Evolutionary conservation across 495 filamentous ascomycete species (phyloP).

Genomic region (Pyrenula massariospora): DNA sequence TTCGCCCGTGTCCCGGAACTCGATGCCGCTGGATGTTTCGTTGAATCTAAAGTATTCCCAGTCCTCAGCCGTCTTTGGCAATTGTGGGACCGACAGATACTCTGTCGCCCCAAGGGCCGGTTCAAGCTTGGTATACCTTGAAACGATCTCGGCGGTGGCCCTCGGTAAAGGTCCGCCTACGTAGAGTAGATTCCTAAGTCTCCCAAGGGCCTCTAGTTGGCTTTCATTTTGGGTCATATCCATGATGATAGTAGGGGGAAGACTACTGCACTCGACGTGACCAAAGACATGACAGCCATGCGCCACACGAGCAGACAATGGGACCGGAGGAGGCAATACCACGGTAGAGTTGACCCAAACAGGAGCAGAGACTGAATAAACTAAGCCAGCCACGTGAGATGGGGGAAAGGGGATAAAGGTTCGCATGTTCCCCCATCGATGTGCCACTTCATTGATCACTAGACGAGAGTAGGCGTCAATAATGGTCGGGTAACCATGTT

Average conservation of each 20-base stretch:
- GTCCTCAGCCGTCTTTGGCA: slow-evolving; percentile 21
- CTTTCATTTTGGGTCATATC: slow-evolving; percentile 15
- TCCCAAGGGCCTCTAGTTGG: slow-evolving; percentile 2
- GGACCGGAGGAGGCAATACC: not conserved
- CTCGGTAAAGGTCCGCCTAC: slow-evolving; percentile 14
- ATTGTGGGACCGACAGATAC: slow-evolving; percentile 12
- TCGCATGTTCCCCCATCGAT: not conserved
- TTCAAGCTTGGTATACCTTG: slow-evolving; percentile 2
- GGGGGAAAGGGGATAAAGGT: not conserved
- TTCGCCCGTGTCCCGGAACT: slow-evolving; percentile 26
- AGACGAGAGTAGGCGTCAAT: slow-evolving; percentile 14
- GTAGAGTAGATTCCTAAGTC: slow-evolving; percentile 9
- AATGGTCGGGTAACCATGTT: slow-evolving; percentile 22
- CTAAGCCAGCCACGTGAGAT: not conserved
- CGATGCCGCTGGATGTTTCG: slow-evolving; percentile 25
- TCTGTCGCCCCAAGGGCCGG: slow-evolving; percentile 12
- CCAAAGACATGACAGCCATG: not conserved
- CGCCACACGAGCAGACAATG: not conserved
- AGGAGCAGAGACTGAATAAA: not conserved
- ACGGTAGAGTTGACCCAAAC: not conserved
- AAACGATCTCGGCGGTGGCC: slow-evolving; percentile 6
- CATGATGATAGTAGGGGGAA: slow-evolving; percentile 11
- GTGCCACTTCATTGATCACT: not conserved
- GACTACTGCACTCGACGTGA: not conserved
- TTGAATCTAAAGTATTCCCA: slow-evolving; percentile 43